These are phyloP conservation scores for Annulohypoxylon stygium DNA, from an alignment of 495 filamentous ascomycete species.

Conservation along the genomic window DNA sequence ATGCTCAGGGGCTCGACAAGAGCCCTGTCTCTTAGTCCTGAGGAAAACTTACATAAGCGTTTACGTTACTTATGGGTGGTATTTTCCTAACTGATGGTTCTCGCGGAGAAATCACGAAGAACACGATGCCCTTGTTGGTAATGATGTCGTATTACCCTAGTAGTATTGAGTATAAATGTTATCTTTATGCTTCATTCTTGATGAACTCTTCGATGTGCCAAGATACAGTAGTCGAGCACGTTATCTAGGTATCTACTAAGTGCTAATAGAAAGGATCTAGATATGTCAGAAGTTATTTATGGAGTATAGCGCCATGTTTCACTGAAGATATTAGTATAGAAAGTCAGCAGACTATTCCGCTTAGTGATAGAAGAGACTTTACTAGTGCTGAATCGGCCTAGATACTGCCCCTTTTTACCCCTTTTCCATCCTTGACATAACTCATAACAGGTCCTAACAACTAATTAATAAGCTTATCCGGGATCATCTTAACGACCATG, in stretches of 20 bases:
- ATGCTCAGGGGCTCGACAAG: conserved; percentile 49
- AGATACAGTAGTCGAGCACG: background rate
- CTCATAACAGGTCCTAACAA: no score
- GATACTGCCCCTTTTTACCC: no score
- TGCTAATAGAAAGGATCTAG: background rate
- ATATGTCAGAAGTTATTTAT: background rate
- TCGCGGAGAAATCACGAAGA: background rate
- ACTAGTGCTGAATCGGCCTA: no score
- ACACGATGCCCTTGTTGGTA: conserved; percentile 5
- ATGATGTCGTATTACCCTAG: background rate
- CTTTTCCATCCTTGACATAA: no score
- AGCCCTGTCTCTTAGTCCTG: background rate
- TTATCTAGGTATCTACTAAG: background rate
- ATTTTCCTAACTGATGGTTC: background rate
- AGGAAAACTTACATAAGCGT: background rate
- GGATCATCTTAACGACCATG: no score
- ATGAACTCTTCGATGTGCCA: background rate
- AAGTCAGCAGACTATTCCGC: no score
- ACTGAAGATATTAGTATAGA: no score
- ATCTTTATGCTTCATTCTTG: background rate
- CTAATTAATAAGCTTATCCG: no score
- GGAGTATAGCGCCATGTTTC: no score
- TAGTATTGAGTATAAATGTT: background rate
- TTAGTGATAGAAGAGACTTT: no score
- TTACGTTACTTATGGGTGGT: background rate